Percentiles rank a stretch among this genome's conserved stretches.
Conservation (phyloP, 352 stramenopile genomes). For the Phytophthora hibernalis region DNA sequence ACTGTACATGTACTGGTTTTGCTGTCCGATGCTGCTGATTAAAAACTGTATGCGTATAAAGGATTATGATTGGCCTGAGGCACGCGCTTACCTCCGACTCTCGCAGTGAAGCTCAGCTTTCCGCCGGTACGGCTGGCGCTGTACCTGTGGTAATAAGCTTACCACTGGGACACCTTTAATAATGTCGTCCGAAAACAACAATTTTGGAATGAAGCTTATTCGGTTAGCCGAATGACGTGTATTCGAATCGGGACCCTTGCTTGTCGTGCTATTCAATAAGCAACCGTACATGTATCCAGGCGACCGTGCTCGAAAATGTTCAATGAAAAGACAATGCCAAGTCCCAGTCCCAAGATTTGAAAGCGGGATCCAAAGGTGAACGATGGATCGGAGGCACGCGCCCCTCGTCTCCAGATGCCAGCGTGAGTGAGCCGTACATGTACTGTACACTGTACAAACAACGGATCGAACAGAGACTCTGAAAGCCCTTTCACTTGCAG, state of each 20-base stretch:
- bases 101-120: constrained; percentile 17
- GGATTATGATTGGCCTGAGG: constrained; percentile 28
- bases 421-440: neutral
- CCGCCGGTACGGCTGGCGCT: constrained; percentile 21
- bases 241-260: no score
- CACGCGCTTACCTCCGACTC: constrained; percentile 28
- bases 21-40: constrained; percentile 14
- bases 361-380: neutral
- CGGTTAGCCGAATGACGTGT: no score
- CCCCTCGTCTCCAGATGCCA: constrained; percentile 16
- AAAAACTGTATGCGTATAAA: constrained; percentile 32
- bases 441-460: no score
- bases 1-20: constrained; percentile 24
- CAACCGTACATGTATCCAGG: neutral
- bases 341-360: constrained; percentile 13
- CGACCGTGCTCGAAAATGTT: neutral
- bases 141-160: no score
- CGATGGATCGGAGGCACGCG: constrained; percentile 10
- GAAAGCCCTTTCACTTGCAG: no score
- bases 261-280: neutral
- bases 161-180: no score
- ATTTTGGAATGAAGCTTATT: no score
- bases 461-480: neutral
- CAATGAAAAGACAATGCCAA: constrained; percentile 17
- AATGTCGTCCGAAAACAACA: neutral